Base-by-base conservation (phyloP, 1,139 yeast genomes). In the Saccharomycopsis crataegensis region DNA sequence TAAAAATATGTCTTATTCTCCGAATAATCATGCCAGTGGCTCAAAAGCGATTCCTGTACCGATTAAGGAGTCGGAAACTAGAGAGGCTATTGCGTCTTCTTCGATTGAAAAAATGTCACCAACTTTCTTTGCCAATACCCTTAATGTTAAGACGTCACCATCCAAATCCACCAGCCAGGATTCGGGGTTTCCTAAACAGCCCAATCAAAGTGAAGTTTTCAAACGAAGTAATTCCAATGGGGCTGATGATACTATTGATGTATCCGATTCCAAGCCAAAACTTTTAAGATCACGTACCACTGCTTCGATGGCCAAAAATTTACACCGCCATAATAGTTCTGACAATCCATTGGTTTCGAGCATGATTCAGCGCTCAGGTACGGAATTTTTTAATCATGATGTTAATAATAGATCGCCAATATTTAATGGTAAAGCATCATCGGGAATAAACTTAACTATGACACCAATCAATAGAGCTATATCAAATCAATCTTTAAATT, bases 91-190 rank as follows among this genome's bases (percentile, higher is more conserved):
- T 22, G 8, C 32, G 4, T 14, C 32, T 14, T 16, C 50, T 8
- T 48, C 50, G 9, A 31, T 41, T 12, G 50, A 48, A 32, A 48
- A 48, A 17, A 16, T 48, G 7, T 48, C 50, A 2, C 50, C 50
- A 5, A 38, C 45, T 12, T 40, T 48, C 33, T 37, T 46, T 8
- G 28, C 16, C 28, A 36, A 34, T 12, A 37, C 37, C 12, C 16
- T 46, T 7, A 34, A 46, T 36, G 22, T 37, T 3, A 42, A 41
- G 14, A 9, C 17, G 3, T 47, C 49, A 3, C 49, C 49, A 28
- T 16, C 49, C 8, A 47, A 47, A 31, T 2, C 14, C 32, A 3
- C n/a, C n/a, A 37, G 38, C 22, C 28, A 22, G 28, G 28, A 22
- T 22, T 22, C 28, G 4, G 28, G 28, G 28, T 22, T 22, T 22